Base-by-base conservation (phyloP, 257 asterid genomes). In the Nicotiana benthamiana region DNA sequence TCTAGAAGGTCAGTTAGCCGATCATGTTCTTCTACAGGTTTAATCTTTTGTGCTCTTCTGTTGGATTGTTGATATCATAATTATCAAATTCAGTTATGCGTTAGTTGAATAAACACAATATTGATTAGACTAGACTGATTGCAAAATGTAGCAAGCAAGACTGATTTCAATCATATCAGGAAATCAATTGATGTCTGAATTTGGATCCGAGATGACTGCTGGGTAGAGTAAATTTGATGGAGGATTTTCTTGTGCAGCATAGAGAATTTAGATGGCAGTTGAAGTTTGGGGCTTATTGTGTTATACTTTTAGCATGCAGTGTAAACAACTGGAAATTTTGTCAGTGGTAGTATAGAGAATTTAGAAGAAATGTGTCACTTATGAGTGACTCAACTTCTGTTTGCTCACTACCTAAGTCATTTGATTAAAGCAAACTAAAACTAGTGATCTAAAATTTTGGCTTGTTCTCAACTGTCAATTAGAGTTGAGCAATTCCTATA, bases 1-100 rank as follows among this genome's bases (percentile, higher is more conserved):
- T 89, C 97, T 53, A 91, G 89, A 84, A 95, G 99, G 99, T 93
- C 83, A 65, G 79, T 81, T 72, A 34, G 52, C 36, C 18, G 75
- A 67, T 70, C 67, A 59, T 32, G 52, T 32, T 11, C 60, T 46
- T 72, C 22, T 46, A 9, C 34, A 72, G 40, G 56, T 24, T 36
- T 34, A 22, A 28, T 32, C 53, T 72, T 77, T 26, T 77, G 53
- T n/a, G 53, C 34, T 56, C 57, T 16, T 26, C 16, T 36, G 32
- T 34, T 34, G 16, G 78, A 46, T 46, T 15, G 20, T 20, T 43
- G 12, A 43, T 43, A 70, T 72, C 59, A 48, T 72, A 46, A 72
- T 48, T 72, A 48, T 72, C 16, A 24, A 72, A 24, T 72, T 46
- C 40, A 72, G 36, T 15, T 72, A 15, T 13, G 40, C 26, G 7